Conservation (phyloP, 345 rosid genomes). For the Pistacia integerrima region DNA sequence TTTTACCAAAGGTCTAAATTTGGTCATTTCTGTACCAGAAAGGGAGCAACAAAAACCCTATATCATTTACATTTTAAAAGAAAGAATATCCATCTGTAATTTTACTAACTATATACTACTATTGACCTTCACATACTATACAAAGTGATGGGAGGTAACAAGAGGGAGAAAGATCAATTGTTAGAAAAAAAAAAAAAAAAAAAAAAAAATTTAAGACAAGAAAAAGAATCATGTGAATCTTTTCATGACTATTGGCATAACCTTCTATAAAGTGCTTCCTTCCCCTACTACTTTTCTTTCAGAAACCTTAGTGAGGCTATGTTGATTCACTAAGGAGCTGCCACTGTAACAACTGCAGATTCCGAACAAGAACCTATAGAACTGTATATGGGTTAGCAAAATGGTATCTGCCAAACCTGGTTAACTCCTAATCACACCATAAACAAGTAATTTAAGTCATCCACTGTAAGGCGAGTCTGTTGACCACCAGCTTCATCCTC, state of each 20-base stretch:
- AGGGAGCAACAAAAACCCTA: conserved; percentile 7
- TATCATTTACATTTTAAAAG: conserved; percentile 24
- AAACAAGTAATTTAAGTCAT: conserved; percentile 84
- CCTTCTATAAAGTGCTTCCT: background rate
- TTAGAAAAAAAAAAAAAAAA: background rate
- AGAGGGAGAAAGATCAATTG: conserved; percentile 10
- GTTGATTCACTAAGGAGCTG: conserved; percentile 3
- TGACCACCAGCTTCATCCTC: conserved; percentile 79
- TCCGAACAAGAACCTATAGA: conserved; percentile 26
- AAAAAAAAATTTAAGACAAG: background rate
- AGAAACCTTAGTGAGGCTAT: conserved; percentile 3
- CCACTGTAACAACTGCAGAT: background rate
- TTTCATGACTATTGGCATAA: background rate
- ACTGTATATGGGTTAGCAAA: conserved; percentile 27
- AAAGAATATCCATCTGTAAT: conserved; percentile 6
- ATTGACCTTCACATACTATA: conserved; percentile 15
- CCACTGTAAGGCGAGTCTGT: conserved; percentile 82
- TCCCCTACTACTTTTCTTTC: background rate
- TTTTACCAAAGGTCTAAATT: background rate
- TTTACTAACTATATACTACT: conserved; percentile 21
- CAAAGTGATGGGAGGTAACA: conserved; percentile 3
- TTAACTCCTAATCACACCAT: conserved; percentile 53
- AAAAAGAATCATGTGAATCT: conserved; percentile 15
- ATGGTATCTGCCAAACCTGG: conserved; percentile 10
- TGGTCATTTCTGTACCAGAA: conserved; percentile 10